A percentile compares a stretch with the other conserved stretches of the same genome.
These are phyloP conservation scores for Entomortierella beljakovae DNA, from an alignment of 192 early-diverging fungal genomes.

Conservation along the genomic window DNA sequence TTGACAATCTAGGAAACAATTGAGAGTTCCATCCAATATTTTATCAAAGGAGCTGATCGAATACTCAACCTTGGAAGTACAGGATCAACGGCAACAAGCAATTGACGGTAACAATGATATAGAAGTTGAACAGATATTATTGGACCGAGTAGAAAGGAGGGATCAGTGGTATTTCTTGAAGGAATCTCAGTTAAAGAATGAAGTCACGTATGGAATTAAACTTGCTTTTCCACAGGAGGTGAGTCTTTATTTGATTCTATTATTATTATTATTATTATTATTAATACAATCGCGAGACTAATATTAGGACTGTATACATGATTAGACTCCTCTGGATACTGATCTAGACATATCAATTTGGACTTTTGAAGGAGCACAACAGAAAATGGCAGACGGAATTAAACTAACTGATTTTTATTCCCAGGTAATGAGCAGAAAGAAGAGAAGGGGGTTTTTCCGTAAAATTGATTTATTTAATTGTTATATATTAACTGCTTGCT, in stretches of 20 bases:
- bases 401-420: background rate
- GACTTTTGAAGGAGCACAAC: background rate
- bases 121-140: background rate
- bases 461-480: background rate
- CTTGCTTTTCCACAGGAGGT: constrained; percentile 3
- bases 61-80: background rate
- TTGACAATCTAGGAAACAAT: background rate
- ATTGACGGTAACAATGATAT: background rate
- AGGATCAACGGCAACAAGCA: background rate
- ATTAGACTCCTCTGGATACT: constrained; percentile 1
- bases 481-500: background rate
- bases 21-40: background rate
- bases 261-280: background rate
- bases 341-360: constrained; percentile 2
- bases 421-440: no score
- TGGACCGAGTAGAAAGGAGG: background rate
- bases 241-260: background rate
- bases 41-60: background rate
- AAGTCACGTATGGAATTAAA: background rate
- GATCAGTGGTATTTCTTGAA: constrained; percentile 12
- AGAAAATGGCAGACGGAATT: background rate
- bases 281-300: background rate
- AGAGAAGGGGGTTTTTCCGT: no score
- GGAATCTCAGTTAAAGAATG: background rate
- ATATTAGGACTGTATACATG: background rate